Conservation (phyloP, 2,329 filamentous ascomycete species). For the Fusarium aywerte region DNA sequence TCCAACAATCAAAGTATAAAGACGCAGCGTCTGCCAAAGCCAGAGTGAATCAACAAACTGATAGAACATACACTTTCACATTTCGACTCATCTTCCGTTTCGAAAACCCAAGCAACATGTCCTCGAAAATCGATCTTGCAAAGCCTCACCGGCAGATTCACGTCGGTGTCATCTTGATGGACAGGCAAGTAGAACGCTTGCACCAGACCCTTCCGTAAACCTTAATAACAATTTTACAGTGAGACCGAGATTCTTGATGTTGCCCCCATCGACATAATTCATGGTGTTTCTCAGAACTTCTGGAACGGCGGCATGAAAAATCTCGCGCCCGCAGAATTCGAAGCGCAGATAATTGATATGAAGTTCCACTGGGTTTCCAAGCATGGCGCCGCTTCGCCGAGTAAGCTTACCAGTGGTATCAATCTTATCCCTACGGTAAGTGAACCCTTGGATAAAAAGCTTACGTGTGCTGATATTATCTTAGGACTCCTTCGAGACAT, state of each 20-base stretch:
- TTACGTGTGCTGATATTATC: neutral
- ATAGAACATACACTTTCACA: neutral
- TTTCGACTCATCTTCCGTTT: neutral
- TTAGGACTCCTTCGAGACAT: conserved; percentile 54
- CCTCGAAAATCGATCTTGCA: conserved; percentile 1
- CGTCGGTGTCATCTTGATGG: conserved; percentile 32
- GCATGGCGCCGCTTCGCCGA: conserved; percentile 10
- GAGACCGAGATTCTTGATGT: conserved; percentile 53
- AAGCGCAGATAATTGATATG: conserved; percentile 44
- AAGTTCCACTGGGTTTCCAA: conserved; percentile 53
- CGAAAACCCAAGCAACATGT: neutral
- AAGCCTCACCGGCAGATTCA: conserved; percentile 24
- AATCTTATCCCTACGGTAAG: conserved; percentile 48
- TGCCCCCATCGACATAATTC: conserved; percentile 49
- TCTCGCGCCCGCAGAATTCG: conserved; percentile 21
- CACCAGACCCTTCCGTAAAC: accelerated
- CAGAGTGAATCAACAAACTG: accelerated
- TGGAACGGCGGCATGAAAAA: conserved; percentile 30
- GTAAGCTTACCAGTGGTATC: conserved; percentile 44
- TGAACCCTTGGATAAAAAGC: accelerated
- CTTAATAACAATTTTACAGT: neutral
- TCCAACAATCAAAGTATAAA: neutral
- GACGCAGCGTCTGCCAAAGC: neutral
- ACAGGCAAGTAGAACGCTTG: conserved; percentile 6
- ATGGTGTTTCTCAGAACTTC: conserved; percentile 33